A percentile compares a stretch with the other conserved stretches of the same genome.
Evolutionary conservation across 768 basidiomycete species (phyloP).

Genomic region (Leucocoprinus leucothites): DNA sequence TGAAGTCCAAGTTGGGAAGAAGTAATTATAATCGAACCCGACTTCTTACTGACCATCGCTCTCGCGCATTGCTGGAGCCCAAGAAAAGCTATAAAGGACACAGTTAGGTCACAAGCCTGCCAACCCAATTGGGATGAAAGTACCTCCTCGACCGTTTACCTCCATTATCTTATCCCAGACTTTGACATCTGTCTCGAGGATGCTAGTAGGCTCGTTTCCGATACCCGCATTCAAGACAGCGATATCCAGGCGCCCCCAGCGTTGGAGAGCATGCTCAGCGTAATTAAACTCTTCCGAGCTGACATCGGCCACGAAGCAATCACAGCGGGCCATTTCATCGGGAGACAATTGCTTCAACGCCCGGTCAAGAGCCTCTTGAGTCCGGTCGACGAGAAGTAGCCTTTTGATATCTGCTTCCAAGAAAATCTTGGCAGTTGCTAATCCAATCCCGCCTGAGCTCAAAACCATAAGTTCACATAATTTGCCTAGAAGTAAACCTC

Average conservation of each 20-base stretch:
- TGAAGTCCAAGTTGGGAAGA: constrained; percentile 20
- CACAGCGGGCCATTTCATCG: constrained; percentile 5
- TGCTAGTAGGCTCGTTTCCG: constrained; percentile 4
- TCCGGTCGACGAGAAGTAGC: constrained; percentile 12
- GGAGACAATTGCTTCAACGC: not conserved
- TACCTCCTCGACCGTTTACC: constrained; percentile 13
- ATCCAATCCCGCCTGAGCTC: constrained; percentile 11
- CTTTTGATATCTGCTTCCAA: constrained; percentile 8
- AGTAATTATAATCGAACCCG: constrained; percentile 17
- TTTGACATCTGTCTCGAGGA: constrained; percentile 7
- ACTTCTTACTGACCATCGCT: constrained; percentile 5
- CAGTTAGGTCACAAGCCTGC: no score
- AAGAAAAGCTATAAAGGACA: constrained; percentile 1
- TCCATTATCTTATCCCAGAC: constrained; percentile 15
- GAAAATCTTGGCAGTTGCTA: constrained; percentile 13
- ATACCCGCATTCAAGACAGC: constrained; percentile 15
- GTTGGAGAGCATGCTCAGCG: not conserved
- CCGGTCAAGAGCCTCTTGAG: constrained; percentile 4
- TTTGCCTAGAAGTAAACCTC: not conserved
- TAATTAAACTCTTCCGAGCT: constrained; percentile 6
- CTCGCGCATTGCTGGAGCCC: constrained; percentile 9
- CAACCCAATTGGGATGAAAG: not conserved
- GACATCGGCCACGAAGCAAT: constrained; percentile 6
- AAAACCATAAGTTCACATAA: not conserved
- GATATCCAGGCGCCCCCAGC: constrained; percentile 11